Evolutionary conservation across 208 protist species (phyloP).

Genomic region (Giardia duodenalis): DNA sequence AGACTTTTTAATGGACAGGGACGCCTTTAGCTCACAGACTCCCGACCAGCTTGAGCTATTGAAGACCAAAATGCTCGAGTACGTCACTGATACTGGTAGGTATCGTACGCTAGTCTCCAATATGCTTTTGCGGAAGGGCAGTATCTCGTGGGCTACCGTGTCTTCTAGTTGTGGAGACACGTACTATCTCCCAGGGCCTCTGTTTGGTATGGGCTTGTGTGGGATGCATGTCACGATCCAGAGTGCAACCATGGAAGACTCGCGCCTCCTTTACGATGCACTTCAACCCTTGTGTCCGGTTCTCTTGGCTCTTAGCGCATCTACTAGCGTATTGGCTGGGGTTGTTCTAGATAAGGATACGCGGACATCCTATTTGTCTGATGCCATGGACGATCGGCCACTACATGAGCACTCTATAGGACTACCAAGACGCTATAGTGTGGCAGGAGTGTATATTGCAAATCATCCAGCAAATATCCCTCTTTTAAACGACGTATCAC

Average conservation of each 20-base stretch:
- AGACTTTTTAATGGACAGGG: background rate
- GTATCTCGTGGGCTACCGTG: background rate
- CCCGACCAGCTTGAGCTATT: background rate
- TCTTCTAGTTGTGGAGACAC: background rate
- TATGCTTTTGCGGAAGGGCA: background rate
- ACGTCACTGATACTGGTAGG: background rate
- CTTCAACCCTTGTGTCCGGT: background rate
- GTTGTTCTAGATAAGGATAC: background rate
- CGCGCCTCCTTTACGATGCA: background rate
- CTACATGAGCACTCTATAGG: background rate
- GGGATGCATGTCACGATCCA: background rate
- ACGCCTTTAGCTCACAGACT: too few relatives aligned
- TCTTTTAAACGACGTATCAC: too few relatives aligned
- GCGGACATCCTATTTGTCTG: background rate
- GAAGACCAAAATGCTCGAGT: background rate
- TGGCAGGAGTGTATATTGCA: background rate
- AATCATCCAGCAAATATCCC: background rate
- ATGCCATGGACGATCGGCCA: background rate
- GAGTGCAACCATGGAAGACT: background rate
- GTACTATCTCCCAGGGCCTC: background rate
- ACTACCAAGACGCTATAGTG: background rate
- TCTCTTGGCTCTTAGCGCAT: background rate
- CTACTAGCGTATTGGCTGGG: background rate
- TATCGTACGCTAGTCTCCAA: background rate
- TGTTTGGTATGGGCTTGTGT: background rate